These are phyloP conservation scores for Yamadazyma nakazawae DNA, from an alignment of 805 yeast genomes.

Conservation along the genomic window DNA sequence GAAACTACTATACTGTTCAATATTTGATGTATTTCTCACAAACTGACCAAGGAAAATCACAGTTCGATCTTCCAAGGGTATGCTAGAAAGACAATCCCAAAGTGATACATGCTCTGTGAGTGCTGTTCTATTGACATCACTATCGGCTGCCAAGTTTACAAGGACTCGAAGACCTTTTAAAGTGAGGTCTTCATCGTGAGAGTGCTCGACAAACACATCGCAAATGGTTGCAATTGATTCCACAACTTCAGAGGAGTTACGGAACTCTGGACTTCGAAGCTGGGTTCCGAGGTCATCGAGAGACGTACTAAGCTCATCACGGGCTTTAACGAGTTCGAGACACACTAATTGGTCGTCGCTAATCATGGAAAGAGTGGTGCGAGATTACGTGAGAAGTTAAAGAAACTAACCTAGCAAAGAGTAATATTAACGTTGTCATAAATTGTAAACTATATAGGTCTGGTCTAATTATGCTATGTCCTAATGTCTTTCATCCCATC, in stretches of 20 bases:
- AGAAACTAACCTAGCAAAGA: too few species aligned
- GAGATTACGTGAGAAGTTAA: background rate
- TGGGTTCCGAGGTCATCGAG: constrained; percentile 17
- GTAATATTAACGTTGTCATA: background rate
- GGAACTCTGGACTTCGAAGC: constrained; percentile 19
- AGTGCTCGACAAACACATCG: background rate
- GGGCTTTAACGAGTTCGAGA: background rate
- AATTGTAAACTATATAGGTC: background rate
- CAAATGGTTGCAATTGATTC: constrained; percentile 1
- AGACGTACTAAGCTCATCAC: background rate
- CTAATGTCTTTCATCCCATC: background rate
- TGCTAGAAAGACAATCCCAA: constrained; percentile 17
- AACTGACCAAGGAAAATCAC: constrained; percentile 31
- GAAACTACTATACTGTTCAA: constrained; percentile 14
- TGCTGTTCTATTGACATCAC: constrained; percentile 20
- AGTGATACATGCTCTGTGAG: constrained; percentile 13
- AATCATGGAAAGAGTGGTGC: background rate
- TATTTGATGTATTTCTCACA: constrained; percentile 22
- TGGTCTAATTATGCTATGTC: background rate
- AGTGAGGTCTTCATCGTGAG: constrained; percentile 3
- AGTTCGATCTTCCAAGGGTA: constrained; percentile 13
- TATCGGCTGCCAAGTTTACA: constrained; percentile 36
- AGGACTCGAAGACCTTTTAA: constrained; percentile 26
- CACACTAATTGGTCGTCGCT: constrained; percentile 1
- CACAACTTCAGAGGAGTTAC: constrained; percentile 10